phyloP scores from a whole-genome alignment of 306 rosid genomes.

The Corylus heterophylla region DNA sequence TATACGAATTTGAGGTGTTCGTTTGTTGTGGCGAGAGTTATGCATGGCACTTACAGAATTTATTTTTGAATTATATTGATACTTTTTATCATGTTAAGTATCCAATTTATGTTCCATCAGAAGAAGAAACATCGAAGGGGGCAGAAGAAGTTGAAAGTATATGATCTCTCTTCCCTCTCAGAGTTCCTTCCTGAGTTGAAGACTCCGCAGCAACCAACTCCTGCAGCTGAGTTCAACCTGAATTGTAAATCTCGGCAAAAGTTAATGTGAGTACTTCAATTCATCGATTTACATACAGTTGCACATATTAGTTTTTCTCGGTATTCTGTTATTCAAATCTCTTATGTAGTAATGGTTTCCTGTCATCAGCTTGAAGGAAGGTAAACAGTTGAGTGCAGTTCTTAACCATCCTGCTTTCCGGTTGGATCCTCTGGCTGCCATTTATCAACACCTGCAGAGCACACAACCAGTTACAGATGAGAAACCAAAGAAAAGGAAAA shows the following conservation, averaged over 20 bases:
- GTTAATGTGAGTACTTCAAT: slow-evolving; percentile 52
- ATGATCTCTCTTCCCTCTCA: slow-evolving; percentile 62
- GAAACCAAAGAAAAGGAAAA: slow-evolving; percentile 54
- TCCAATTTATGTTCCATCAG: slow-evolving; percentile 15
- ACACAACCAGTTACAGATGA: slow-evolving; percentile 62
- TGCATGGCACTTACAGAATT: not conserved
- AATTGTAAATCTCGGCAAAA: slow-evolving; percentile 62
- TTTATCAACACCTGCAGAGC: slow-evolving; percentile 53
- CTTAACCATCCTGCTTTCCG: slow-evolving; percentile 57
- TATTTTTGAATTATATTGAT: not conserved
- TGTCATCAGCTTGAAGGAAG: slow-evolving; percentile 70
- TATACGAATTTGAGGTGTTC: not conserved
- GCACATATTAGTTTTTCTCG: slow-evolving; percentile 12
- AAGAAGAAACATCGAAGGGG: slow-evolving; percentile 56
- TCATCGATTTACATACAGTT: slow-evolving; percentile 21
- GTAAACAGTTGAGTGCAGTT: slow-evolving; percentile 45
- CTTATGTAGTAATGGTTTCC: slow-evolving; percentile 13
- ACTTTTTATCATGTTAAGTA: not conserved
- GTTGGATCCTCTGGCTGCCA: slow-evolving; percentile 60
- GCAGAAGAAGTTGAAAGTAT: slow-evolving; percentile 67
- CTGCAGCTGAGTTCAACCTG: slow-evolving; percentile 40
- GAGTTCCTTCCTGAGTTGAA: slow-evolving; percentile 69
- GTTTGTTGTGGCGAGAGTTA: not conserved
- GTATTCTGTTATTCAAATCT: not conserved
- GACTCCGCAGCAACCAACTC: slow-evolving; percentile 27